Conservation (phyloP, 768 basidiomycete genomes). For the Calocybe cyanea region DNA sequence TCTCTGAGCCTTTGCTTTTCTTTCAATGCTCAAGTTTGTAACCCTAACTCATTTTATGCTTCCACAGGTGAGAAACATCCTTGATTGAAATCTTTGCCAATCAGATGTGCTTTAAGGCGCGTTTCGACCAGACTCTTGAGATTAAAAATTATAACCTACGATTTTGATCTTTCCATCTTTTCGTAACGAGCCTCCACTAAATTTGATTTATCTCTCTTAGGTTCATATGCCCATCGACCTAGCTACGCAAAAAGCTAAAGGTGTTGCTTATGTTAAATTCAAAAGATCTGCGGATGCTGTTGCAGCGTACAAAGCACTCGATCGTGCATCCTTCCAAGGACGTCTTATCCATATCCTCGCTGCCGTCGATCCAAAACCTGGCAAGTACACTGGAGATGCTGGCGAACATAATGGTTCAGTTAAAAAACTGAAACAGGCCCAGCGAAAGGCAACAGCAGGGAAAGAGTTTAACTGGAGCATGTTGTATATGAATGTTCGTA, state of each 20-base stretch:
- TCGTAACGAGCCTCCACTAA: background rate
- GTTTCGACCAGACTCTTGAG: constrained; percentile 53
- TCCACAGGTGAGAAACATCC: constrained; percentile 34
- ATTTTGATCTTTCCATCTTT: constrained; percentile 24
- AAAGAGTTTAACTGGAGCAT: constrained; percentile 91
- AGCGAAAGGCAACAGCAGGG: constrained; percentile 64
- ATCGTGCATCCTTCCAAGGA: constrained; percentile 87
- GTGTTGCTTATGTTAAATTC: constrained; percentile 50
- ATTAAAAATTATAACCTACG: constrained; percentile 46
- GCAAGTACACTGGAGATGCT: constrained; percentile 37
- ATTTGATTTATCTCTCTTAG: constrained; percentile 22
- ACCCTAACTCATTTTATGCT: constrained; percentile 2
- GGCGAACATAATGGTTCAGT: constrained; percentile 44
- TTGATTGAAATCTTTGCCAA: constrained; percentile 5
- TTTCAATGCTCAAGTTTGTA: background rate
- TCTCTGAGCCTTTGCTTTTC: constrained; percentile 29
- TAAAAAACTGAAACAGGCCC: constrained; percentile 59
- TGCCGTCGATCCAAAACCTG: constrained; percentile 65
- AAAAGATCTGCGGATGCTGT: constrained; percentile 40
- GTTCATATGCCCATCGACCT: constrained; percentile 48
- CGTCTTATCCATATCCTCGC: constrained; percentile 87
- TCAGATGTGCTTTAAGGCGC: background rate
- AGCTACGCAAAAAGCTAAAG: constrained; percentile 43
- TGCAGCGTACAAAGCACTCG: constrained; percentile 72
- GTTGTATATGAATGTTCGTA: constrained; percentile 95